Percentiles rank a stretch among this genome's conserved stretches.
These are phyloP conservation scores for Colletotrichum acutatum DNA, from an alignment of 2,329 filamentous ascomycete species.

Conservation along the genomic window DNA sequence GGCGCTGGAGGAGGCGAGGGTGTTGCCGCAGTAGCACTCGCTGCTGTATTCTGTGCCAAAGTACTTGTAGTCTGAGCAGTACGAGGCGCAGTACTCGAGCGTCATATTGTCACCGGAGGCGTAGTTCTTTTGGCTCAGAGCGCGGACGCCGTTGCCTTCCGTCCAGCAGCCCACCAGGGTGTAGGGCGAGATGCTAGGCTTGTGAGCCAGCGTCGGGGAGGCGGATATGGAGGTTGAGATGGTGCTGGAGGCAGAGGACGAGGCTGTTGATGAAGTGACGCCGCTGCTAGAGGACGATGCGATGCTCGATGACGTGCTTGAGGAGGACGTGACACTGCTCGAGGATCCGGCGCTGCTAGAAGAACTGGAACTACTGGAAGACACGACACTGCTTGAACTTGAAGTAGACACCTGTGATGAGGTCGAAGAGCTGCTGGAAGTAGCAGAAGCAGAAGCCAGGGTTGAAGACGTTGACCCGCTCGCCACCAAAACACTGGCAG, in stretches of 20 bases:
- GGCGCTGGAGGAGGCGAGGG: constrained; percentile 41
- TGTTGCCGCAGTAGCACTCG: constrained; percentile 53
- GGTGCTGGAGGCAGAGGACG: neutral
- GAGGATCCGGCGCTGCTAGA: neutral
- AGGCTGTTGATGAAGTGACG: neutral
- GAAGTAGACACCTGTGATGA: neutral
- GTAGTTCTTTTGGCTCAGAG: constrained; percentile 44
- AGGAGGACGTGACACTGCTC: neutral
- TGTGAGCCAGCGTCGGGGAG: constrained; percentile 38
- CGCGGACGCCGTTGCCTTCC: constrained; percentile 48
- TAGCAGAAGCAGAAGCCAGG: neutral
- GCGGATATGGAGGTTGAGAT: constrained; percentile 34
- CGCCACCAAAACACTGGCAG: neutral
- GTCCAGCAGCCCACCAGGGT: constrained; percentile 54
- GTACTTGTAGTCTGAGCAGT: constrained; percentile 51
- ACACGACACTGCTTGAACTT: neutral
- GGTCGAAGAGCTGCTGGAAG: constrained; percentile 20
- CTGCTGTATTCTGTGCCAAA: constrained; percentile 53
- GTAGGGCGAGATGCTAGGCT: constrained; percentile 45
- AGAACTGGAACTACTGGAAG: neutral
- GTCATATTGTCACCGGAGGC: constrained; percentile 44
- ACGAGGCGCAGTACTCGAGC: constrained; percentile 46
- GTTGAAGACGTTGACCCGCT: neutral
- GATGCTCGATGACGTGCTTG: neutral
- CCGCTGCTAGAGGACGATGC: constrained; percentile 13